These are phyloP conservation scores for Phialocephala sp. DNA, from an alignment of 2,329 filamentous ascomycete species.

Conservation along the genomic window DNA sequence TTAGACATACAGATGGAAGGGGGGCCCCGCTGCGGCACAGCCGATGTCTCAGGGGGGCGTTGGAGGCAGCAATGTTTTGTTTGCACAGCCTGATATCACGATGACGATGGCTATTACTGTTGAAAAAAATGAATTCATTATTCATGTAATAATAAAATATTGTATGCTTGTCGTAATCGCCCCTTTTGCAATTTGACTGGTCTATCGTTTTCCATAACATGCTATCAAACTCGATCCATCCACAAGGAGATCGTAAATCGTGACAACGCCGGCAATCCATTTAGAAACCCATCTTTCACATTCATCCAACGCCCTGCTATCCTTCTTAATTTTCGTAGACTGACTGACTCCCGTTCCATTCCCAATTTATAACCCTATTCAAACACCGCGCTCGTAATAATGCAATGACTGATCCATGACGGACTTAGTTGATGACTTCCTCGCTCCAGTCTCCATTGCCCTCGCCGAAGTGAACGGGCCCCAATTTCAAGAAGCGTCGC, in stretches of 20 bases:
- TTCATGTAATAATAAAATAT: not conserved
- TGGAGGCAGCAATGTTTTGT: not conserved
- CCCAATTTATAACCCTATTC: not conserved
- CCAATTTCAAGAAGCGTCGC: conserved; percentile 38
- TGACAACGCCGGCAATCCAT: conserved; percentile 4
- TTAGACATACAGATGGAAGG: conserved; percentile 4
- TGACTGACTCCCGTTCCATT: conserved; percentile 1
- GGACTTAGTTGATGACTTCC: conserved; percentile 30
- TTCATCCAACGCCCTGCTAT: conserved; percentile 5
- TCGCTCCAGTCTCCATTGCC: conserved; percentile 41
- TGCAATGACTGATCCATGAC: not conserved
- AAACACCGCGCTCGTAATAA: conserved; percentile 12
- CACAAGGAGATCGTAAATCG: conserved; percentile 9
- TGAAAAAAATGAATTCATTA: not conserved
- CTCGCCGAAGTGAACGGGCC: conserved; percentile 38
- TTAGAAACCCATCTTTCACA: not conserved
- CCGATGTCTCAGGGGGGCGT: conserved; percentile 1
- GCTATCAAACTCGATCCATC: conserved; percentile 6
- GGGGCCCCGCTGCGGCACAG: not conserved
- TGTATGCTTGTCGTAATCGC: conserved; percentile 4
- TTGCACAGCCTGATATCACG: not conserved
- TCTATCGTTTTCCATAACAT: not conserved
- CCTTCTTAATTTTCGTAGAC: not conserved
- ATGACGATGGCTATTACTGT: not conserved
- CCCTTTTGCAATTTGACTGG: not conserved